Evolutionary conservation across 2,329 filamentous ascomycete genomes (phyloP).

Genomic region (Xylaria sp.): DNA sequence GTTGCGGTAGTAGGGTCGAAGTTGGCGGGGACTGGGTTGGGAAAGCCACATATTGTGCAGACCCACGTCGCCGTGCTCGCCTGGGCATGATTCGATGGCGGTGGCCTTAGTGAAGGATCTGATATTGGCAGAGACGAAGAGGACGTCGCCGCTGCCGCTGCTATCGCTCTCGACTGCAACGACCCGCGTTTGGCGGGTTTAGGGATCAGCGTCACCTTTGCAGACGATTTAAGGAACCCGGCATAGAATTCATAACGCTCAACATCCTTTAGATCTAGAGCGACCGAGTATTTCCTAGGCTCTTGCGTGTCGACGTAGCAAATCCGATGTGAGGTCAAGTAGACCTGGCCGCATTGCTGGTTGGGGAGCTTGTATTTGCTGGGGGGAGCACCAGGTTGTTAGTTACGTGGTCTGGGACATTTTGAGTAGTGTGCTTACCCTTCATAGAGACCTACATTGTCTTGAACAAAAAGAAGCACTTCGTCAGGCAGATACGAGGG

Average conservation of each 20-base stretch:
- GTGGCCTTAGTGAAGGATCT: slow-evolving; percentile 52
- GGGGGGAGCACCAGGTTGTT: slow-evolving; percentile 27
- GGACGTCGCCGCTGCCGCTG: slow-evolving; percentile 57
- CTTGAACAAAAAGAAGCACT: slow-evolving; percentile 93
- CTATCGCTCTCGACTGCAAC: slow-evolving; percentile 63
- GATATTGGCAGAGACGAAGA: slow-evolving; percentile 47
- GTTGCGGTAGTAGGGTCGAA: slow-evolving; percentile 88
- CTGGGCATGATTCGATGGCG: slow-evolving; percentile 58
- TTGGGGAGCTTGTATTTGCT: slow-evolving; percentile 96
- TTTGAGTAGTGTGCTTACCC: slow-evolving; percentile 69
- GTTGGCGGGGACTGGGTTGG: slow-evolving; percentile 90
- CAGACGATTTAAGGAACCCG: slow-evolving; percentile 92
- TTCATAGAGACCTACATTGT: slow-evolving; percentile 97
- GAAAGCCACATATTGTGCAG: slow-evolving; percentile 94
- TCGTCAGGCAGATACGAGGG: slow-evolving; percentile 93
- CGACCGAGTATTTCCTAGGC: slow-evolving; percentile 83
- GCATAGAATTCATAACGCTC: slow-evolving; percentile 92
- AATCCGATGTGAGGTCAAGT: slow-evolving; percentile 92
- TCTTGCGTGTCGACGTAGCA: slow-evolving; percentile 94
- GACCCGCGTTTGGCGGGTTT: slow-evolving; percentile 78
- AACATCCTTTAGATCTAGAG: slow-evolving; percentile 88
- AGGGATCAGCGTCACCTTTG: slow-evolving; percentile 89
- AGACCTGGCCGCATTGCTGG: slow-evolving; percentile 95
- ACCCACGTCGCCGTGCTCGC: slow-evolving; percentile 84
- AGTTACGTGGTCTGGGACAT: neutral